Percentiles rank a stretch among this genome's conserved stretches.
These are phyloP conservation scores for Trametes meyenii DNA, from an alignment of 768 basidiomycete species.

Conservation along the genomic window DNA sequence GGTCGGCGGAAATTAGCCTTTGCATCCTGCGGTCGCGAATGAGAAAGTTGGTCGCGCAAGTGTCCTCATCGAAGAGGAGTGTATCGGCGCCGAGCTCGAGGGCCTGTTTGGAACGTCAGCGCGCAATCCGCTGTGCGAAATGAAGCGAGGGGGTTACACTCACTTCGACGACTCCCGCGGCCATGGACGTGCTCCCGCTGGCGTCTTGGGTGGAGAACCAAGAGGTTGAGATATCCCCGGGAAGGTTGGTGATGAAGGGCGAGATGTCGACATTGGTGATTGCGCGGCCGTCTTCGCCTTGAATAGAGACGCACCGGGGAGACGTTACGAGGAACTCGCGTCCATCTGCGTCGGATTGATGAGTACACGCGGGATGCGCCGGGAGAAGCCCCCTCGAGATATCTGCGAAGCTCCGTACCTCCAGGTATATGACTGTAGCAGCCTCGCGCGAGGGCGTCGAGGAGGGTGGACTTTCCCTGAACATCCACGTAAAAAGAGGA, in stretches of 20 bases:
- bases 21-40: constrained; percentile 27
- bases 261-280: constrained; percentile 24
- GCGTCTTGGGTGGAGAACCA: constrained; percentile 26
- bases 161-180: constrained; percentile 23
- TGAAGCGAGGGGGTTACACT: not conserved
- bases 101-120: not conserved
- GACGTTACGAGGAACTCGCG: constrained; percentile 25
- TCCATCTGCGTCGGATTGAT: constrained; percentile 6
- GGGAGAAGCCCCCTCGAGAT: no score
- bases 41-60: constrained; percentile 27
- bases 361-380: no score
- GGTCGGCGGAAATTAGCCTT: constrained; percentile 21
- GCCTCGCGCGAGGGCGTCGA: constrained; percentile 23
- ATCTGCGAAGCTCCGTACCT: constrained; percentile 1
- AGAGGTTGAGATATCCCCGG: constrained; percentile 15
- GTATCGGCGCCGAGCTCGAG: constrained; percentile 23
- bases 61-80: constrained; percentile 26
- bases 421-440: constrained; percentile 25
- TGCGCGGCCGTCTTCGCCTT: constrained; percentile 26
- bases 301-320: constrained; percentile 11
- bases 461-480: constrained; percentile 24
- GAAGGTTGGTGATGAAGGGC: constrained; percentile 23
- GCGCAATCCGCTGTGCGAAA: not conserved
- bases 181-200: constrained; percentile 28
- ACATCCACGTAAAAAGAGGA: not conserved